These are phyloP conservation scores for Kingdonia uniflora DNA, from an alignment of 164 flowering plant species.

Conservation along the genomic window DNA sequence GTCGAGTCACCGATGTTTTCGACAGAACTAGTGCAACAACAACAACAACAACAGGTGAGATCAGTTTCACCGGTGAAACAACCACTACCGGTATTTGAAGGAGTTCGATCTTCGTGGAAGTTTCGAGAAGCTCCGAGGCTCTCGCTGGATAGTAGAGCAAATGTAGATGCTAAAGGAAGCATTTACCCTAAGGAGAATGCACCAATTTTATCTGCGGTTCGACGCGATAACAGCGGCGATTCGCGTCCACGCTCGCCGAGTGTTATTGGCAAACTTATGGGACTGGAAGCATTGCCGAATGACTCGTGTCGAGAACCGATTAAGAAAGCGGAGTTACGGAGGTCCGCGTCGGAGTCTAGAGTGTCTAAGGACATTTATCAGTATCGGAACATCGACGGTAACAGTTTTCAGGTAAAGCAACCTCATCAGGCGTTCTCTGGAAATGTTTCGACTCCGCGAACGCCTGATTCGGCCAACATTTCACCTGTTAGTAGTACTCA, in stretches of 20 bases:
- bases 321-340: conserved; percentile 49
- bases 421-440: too few species aligned
- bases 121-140: conserved; percentile 78
- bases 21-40: conserved; percentile 9
- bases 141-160: conserved; percentile 87
- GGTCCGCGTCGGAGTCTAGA: conserved; percentile 92
- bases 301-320: conserved; percentile 21
- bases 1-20: conserved; percentile 27
- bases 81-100: conserved; percentile 50
- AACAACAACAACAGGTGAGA: conserved; percentile 6
- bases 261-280: conserved; percentile 83
- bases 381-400: conserved; percentile 26
- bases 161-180: conserved; percentile 58
- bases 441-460: too few species aligned
- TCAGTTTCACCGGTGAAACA: too few species aligned
- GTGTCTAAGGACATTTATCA: conserved; percentile 46
- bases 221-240: conserved; percentile 27
- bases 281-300: conserved; percentile 49
- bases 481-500: too few species aligned
- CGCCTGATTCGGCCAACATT: too few species aligned
- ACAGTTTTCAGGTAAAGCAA: conserved; percentile 8
- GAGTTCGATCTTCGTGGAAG: conserved; percentile 63
- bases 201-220: conserved; percentile 20
- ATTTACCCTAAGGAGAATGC: conserved; percentile 57
- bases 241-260: conserved; percentile 54